Evolutionary conservation across 768 basidiomycete species (phyloP).

Genomic region (Infundibulicybe gibba): DNA sequence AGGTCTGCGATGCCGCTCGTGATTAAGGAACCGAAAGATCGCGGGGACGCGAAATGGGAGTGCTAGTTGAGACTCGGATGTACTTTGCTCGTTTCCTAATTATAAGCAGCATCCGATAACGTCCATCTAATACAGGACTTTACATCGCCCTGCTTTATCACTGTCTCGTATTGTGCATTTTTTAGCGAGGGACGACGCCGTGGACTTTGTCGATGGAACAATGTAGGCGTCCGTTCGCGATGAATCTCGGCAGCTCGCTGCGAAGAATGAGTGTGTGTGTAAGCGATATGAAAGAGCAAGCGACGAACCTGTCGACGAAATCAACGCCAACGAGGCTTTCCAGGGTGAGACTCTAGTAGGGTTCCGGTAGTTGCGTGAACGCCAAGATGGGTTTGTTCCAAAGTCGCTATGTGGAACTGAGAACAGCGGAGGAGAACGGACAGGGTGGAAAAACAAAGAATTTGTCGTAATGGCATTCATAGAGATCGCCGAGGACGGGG

Average conservation of each 20-base stretch:
- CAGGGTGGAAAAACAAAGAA: conserved; percentile 57
- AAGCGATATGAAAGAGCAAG: no score
- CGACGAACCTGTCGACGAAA: no score
- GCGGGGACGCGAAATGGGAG: no score
- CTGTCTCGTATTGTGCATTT: no score
- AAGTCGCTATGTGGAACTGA: no score
- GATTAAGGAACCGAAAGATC: no score
- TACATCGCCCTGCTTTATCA: conserved; percentile 87
- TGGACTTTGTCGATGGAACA: conserved; percentile 94
- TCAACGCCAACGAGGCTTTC: no score
- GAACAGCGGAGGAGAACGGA: conserved; percentile 3
- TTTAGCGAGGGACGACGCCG: conserved; percentile 91
- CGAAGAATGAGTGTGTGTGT: not conserved
- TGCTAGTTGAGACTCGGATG: no score
- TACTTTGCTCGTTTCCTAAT: no score
- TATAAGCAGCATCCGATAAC: no score
- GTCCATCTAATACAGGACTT: conserved; percentile 77
- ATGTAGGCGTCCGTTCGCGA: conserved; percentile 73
- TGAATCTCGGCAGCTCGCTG: no score
- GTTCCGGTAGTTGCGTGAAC: conserved; percentile 86
- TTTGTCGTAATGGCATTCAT: conserved; percentile 92
- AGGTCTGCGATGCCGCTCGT: no score
- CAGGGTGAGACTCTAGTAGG: conserved; percentile 82
- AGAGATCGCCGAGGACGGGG: conserved; percentile 79
- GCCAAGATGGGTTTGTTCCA: conserved; percentile 79